Evolutionary conservation across 148 eudicot genomes (phyloP).

Genomic region (Hydrangea macrophylla): DNA sequence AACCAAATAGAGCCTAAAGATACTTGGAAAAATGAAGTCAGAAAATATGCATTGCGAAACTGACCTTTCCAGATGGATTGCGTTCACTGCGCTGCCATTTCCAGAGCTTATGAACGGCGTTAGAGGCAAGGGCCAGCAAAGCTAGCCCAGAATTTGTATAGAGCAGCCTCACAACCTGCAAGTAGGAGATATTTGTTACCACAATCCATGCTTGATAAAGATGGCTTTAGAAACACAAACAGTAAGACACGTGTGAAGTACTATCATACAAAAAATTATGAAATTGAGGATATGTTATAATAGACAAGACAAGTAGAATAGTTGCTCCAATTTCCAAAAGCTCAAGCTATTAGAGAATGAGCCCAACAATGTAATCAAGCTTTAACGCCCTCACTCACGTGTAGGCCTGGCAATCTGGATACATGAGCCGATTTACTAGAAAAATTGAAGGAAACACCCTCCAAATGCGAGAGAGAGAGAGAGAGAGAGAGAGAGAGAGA

Average conservation of each 20-base stretch:
- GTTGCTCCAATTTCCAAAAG: too few relatives aligned
- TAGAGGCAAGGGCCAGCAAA: slow-evolving; percentile 53
- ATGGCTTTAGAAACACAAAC: not conserved
- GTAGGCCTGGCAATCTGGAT: too few relatives aligned
- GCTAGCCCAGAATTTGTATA: slow-evolving; percentile 64
- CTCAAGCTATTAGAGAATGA: not conserved
- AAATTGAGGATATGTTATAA: not conserved
- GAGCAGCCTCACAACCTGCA: slow-evolving; percentile 54
- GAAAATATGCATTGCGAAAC: not conserved
- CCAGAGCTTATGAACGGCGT: slow-evolving; percentile 68
- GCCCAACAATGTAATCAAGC: not conserved
- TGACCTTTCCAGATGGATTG: slow-evolving; percentile 45
- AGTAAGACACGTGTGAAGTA: not conserved
- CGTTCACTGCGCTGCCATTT: slow-evolving; percentile 65
- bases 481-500: too few relatives aligned
- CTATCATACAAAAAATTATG: not conserved
- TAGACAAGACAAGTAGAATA: slow-evolving; percentile 3
- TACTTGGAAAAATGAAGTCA: not conserved
- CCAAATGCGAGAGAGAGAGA: too few relatives aligned
- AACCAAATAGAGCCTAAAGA: too few relatives aligned
- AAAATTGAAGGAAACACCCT: too few relatives aligned
- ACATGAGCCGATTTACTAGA: too few relatives aligned
- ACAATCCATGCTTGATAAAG: slow-evolving; percentile 1
- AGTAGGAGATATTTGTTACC: not conserved
- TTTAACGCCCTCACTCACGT: too few relatives aligned